Conservation (phyloP, 2,329 filamentous ascomycete species). For the Aureobasidium subglaciale region DNA sequence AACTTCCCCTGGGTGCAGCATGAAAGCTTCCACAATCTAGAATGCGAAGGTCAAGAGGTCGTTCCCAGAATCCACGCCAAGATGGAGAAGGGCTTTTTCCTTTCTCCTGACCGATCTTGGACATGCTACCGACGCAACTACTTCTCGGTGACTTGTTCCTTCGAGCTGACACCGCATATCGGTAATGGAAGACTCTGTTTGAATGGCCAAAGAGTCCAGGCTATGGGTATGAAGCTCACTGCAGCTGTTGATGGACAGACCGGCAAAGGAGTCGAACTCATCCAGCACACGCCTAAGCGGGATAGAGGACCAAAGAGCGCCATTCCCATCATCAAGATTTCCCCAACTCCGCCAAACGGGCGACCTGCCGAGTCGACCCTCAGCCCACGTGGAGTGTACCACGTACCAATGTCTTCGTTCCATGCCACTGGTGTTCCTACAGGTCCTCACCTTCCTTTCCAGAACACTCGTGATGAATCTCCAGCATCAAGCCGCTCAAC, state of each 20-base stretch:
- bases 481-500: conserved; percentile 17
- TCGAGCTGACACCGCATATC: conserved; percentile 58
- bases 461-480: conserved; percentile 21
- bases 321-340: conserved; percentile 62
- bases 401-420: conserved; percentile 31
- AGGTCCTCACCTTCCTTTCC: conserved; percentile 38
- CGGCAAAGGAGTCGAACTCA: conserved; percentile 71
- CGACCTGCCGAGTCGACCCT: conserved; percentile 32
- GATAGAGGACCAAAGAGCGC: conserved; percentile 78
- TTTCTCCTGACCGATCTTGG: conserved; percentile 66
- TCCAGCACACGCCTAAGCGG: conserved; percentile 86
- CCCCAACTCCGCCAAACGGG: conserved; percentile 54
- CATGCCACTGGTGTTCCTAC: conserved; percentile 30
- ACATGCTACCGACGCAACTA: conserved; percentile 91
- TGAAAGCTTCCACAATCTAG: conserved; percentile 52
- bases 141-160: conserved; percentile 78
- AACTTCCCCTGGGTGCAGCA: conserved; percentile 41
- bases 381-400: conserved; percentile 29
- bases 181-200: conserved; percentile 52
- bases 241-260: conserved; percentile 72
- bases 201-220: conserved; percentile 54
- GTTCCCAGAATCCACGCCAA: conserved; percentile 69
- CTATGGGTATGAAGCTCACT: conserved; percentile 77
- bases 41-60: conserved; percentile 53
- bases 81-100: conserved; percentile 86